Percentiles rank a stretch among this genome's conserved stretches.
phyloP scores from a whole-genome alignment of 768 basidiomycete species.

The Boletus speciosus region DNA sequence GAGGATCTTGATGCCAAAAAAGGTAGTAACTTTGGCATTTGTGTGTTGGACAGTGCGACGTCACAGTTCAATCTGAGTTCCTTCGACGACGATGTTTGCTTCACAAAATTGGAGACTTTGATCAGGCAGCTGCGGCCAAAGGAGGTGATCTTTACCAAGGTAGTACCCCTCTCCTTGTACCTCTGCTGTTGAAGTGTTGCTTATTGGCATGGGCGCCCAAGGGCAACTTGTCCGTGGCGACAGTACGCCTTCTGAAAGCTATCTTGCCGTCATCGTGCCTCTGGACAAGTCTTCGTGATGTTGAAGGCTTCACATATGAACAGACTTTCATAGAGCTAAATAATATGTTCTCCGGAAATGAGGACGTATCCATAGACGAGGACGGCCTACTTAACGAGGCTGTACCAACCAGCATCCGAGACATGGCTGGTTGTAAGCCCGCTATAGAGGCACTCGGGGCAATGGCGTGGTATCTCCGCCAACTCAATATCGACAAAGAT shows the following conservation, averaged over 20 bases:
- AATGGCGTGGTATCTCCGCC: conserved; percentile 92
- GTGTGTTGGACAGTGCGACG: conserved; percentile 90
- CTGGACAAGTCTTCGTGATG: conserved; percentile 81
- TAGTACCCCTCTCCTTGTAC: conserved; percentile 23
- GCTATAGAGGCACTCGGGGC: conserved; percentile 87
- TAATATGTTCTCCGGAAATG: conserved; percentile 53
- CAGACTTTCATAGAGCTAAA: conserved; percentile 67
- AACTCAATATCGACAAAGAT: conserved; percentile 94
- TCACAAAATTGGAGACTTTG: conserved; percentile 90
- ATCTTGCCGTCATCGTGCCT: conserved; percentile 77
- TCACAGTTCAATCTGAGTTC: conserved; percentile 89
- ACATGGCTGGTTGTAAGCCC: conserved; percentile 58
- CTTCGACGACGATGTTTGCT: conserved; percentile 89
- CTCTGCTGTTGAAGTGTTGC: background rate
- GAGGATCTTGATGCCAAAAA: conserved; percentile 41
- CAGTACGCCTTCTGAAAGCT: conserved; percentile 76
- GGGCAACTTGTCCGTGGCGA: conserved; percentile 84
- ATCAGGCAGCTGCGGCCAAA: conserved; percentile 89
- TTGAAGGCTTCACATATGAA: conserved; percentile 80
- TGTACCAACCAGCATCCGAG: conserved; percentile 71
- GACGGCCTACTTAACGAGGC: conserved; percentile 34
- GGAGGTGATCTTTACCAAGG: conserved; percentile 89
- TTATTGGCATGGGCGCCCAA: conserved; percentile 28
- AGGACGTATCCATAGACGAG: conserved; percentile 46
- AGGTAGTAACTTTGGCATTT: conserved; percentile 76